Evolutionary conservation across 2,329 filamentous ascomycete species (phyloP), one percentile per base, ranked within the genome.

Genomic region (Paramyrothecium roridum): DNA sequence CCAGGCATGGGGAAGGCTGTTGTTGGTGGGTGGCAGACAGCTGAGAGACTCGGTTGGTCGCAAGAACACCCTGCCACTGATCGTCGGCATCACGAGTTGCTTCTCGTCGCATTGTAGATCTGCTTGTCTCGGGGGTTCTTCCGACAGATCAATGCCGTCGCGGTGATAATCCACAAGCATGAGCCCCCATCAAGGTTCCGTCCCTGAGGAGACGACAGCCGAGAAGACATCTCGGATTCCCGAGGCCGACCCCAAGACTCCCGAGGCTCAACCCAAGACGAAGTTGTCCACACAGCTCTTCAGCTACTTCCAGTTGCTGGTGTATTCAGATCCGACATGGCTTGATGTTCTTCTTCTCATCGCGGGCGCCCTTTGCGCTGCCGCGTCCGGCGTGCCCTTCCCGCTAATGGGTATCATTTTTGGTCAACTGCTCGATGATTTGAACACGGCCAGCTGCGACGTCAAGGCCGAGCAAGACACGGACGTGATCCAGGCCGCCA

Each of bases 331-430:
- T 48, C 77, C 78, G 22, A 72, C 70, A 61, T 71, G 70, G 64
- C 56, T 76, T 56, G 78, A 80, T 57, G 66, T 75, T 56, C 49
- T 67, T n/a, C 70, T 80, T 50, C 68, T 80, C 43, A 16, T 73
- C n/a, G 61, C 70, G 23, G 78, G 77, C 48, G 72, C 68, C 43
- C 47, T 77, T 43, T 72, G 73, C 53, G 78, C 83, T 53, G 80
- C 82, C 48, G 81, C 77, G 23, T 79, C 84, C n/a, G 85, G 84
- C 49, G 76, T 84, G 3, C 84, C 85, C 0, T 85, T 87, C 55
- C 85, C 85, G 16, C 72, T 88, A 20, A 81, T 87, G 63, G 84
- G 81, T 52, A 82, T 88, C 57, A 73, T 88, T 53, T 88, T 88
- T 61, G 83, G 85, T 54, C 74, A 86, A 67, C 78, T 88, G 7